These are phyloP conservation scores for Aquilaria agallochum DNA, from an alignment of 441 rosid species.

Conservation along the genomic window DNA sequence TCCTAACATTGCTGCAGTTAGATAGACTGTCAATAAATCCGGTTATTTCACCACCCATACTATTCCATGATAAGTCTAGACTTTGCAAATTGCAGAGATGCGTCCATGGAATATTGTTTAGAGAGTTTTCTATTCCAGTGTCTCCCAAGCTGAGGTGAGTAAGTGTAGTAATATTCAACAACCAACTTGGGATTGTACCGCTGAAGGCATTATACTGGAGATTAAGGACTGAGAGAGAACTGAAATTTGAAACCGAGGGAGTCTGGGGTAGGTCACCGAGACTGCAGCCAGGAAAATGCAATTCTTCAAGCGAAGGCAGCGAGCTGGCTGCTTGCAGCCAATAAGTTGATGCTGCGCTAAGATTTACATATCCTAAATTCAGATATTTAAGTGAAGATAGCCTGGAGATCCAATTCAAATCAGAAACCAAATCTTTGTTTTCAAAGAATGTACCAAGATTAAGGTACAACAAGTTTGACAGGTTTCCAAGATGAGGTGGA, in stretches of 20 bases:
- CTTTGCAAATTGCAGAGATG: not conserved
- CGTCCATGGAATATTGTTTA: too few species aligned
- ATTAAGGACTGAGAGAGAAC: not conserved
- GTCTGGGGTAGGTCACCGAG: not conserved
- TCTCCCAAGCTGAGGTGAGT: too few species aligned
- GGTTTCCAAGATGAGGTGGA: slow-evolving; percentile 23
- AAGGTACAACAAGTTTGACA: slow-evolving; percentile 23
- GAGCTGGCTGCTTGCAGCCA: slow-evolving; percentile 2
- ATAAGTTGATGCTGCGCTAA: not conserved
- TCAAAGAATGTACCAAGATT: slow-evolving; percentile 6
- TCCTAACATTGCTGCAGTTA: not conserved
- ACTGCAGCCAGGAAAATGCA: not conserved
- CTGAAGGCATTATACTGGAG: not conserved
- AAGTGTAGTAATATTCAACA: not conserved
- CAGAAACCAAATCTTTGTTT: not conserved
- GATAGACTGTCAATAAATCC: not conserved
- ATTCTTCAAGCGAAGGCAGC: not conserved
- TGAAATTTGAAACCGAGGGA: not conserved
- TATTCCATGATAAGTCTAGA: not conserved
- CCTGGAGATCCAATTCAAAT: slow-evolving; percentile 1
- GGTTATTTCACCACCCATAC: not conserved
- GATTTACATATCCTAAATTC: slow-evolving; percentile 5
- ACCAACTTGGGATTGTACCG: not conserved
- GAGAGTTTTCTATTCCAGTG: too few species aligned
- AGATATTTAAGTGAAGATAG: not conserved